phyloP scores from a whole-genome alignment of 306 rosid genomes.

The Fagus sylvatica region DNA sequence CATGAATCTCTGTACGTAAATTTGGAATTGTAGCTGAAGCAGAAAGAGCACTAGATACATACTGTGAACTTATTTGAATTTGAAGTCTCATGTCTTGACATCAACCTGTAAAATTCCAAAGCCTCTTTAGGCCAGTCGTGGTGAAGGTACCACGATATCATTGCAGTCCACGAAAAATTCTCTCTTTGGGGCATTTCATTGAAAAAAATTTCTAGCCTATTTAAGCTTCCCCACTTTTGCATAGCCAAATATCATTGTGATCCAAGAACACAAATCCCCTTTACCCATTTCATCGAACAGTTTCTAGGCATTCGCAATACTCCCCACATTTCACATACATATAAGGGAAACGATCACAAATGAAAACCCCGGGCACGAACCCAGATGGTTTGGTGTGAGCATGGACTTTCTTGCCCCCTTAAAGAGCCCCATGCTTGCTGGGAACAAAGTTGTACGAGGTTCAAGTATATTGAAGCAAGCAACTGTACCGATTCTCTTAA shows the following conservation, averaged over 20 bases:
- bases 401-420: slow-evolving; percentile 30
- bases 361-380: slow-evolving; percentile 35
- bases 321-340: slow-evolving; percentile 58
- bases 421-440: no score
- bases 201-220: slow-evolving; percentile 57
- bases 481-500: slow-evolving; percentile 16
- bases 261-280: slow-evolving; percentile 73
- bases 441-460: slow-evolving; percentile 42
- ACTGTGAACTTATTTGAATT: slow-evolving; percentile 49
- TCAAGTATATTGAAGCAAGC: slow-evolving; percentile 48
- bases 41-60: slow-evolving; percentile 48
- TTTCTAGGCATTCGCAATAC: slow-evolving; percentile 48
- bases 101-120: slow-evolving; percentile 51
- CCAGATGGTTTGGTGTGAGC: slow-evolving; percentile 37
- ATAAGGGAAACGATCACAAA: slow-evolving; percentile 52
- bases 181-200: slow-evolving; percentile 66
- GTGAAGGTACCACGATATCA: slow-evolving; percentile 51
- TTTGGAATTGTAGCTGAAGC: slow-evolving; percentile 53
- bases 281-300: slow-evolving; percentile 59
- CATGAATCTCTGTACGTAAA: slow-evolving; percentile 55
- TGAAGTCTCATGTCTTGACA: slow-evolving; percentile 44
- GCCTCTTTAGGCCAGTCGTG: slow-evolving; percentile 49
- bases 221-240: slow-evolving; percentile 46
- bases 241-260: slow-evolving; percentile 61
- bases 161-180: slow-evolving; percentile 64